A percentile compares a stretch with the other conserved stretches of the same genome.
These are phyloP conservation scores for Margaritispora aquatica DNA, from an alignment of 495 filamentous ascomycete species.

Conservation along the genomic window DNA sequence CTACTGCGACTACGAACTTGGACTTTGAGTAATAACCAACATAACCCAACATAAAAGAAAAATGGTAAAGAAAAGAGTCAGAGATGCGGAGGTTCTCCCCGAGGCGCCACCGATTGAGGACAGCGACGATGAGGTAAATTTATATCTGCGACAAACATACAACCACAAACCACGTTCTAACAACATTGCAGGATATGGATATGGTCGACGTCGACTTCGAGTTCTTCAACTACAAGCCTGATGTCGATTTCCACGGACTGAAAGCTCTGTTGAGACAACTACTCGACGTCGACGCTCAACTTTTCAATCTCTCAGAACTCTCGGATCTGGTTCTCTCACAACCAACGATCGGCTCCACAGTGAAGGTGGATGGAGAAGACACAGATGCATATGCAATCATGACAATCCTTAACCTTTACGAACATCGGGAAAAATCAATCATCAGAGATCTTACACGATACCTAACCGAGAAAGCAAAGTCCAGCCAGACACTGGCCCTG, in stretches of 20 bases:
- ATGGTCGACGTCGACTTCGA: conserved; percentile 97
- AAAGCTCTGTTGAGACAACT: conserved; percentile 88
- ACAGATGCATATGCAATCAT: conserved; percentile 93
- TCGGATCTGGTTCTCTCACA: conserved; percentile 86
- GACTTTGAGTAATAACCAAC: neutral
- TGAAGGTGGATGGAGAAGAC: conserved; percentile 92
- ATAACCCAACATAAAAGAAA: neutral
- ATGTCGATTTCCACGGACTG: conserved; percentile 90
- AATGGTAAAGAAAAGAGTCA: conserved; percentile 43
- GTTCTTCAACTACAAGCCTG: conserved; percentile 90
- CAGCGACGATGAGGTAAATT: conserved; percentile 36
- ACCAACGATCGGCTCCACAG: conserved; percentile 82
- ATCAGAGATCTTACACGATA: conserved; percentile 67
- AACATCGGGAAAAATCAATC: conserved; percentile 69
- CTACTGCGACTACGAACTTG: too few relatives aligned
- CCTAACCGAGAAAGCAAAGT: conserved; percentile 52
- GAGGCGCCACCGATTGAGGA: conserved; percentile 29
- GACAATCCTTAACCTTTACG: conserved; percentile 77
- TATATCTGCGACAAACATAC: too few relatives aligned
- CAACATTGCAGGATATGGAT: conserved; percentile 62
- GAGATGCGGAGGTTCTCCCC: conserved; percentile 36
- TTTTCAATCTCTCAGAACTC: conserved; percentile 82
- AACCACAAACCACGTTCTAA: too few relatives aligned
- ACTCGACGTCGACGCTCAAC: conserved; percentile 78
- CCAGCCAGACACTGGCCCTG: conserved; percentile 45